A percentile compares a stretch with the other conserved stretches of the same genome.
These are phyloP conservation scores for Cutaneotrichosporon sp. DNA, from an alignment of 1,284 basidiomycete species.

Conservation along the genomic window DNA sequence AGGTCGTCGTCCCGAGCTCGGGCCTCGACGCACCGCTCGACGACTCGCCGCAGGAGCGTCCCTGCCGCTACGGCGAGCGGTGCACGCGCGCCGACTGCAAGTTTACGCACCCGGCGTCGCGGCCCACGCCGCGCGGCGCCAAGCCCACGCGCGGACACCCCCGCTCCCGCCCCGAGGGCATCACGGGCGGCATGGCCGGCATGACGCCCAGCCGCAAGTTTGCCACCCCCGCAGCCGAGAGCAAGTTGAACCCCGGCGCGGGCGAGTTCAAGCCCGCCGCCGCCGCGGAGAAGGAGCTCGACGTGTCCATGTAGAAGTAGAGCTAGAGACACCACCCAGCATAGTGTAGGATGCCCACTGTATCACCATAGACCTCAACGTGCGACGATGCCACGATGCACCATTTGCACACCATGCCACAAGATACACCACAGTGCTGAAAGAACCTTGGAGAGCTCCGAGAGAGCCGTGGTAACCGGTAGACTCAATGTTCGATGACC, in stretches of 20 bases:
- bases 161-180: neutral
- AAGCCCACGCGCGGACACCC: conserved; percentile 11
- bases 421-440: no score
- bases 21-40: conserved; percentile 30
- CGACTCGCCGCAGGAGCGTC: conserved; percentile 27
- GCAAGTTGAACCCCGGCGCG: conserved; percentile 33
- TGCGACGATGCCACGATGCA: neutral
- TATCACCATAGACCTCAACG: neutral
- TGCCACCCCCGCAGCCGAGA: conserved; percentile 17
- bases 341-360: neutral
- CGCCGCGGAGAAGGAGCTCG: conserved; percentile 23
- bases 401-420: no score
- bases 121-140: conserved; percentile 29
- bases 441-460: neutral
- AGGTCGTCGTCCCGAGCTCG: conserved; percentile 34
- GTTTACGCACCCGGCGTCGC: conserved; percentile 39
- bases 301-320: conserved; percentile 22
- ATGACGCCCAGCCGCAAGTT: conserved; percentile 44
- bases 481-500: no score
- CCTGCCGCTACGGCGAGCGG: conserved; percentile 46
- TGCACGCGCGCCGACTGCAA: conserved; percentile 49
- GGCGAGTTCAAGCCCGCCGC: conserved; percentile 39
- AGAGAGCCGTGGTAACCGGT: no score
- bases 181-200: conserved; percentile 17
- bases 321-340: neutral